A percentile compares a stretch with the other conserved stretches of the same genome.
phyloP scores from a whole-genome alignment of 345 rosid genomes.

The Abelmoschus esculentus region DNA sequence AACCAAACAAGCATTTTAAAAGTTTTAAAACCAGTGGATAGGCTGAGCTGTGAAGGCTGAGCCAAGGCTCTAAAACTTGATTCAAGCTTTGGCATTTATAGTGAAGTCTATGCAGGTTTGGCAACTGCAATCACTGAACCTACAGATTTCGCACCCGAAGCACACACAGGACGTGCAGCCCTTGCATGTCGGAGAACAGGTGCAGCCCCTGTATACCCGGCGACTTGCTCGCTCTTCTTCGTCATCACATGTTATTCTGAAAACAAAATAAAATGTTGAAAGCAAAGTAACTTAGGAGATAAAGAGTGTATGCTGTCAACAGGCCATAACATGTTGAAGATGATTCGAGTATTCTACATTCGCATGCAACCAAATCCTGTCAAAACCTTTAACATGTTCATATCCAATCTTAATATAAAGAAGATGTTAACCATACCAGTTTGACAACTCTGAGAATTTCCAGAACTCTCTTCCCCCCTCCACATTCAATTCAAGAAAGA shows the following conservation, averaged over 20 bases:
- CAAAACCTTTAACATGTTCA: neutral
- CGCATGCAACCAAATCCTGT: neutral
- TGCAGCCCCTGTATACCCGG: conserved; percentile 79
- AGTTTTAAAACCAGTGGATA: neutral
- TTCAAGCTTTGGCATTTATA: conserved; percentile 45
- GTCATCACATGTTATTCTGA: conserved; percentile 65
- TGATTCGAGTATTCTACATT: neutral
- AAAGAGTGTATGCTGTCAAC: neutral
- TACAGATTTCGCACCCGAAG: conserved; percentile 84
- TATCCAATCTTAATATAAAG: neutral
- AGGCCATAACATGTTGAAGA: neutral
- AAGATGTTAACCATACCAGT: neutral
- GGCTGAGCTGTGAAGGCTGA: neutral
- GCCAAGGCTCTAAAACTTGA: neutral
- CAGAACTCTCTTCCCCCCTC: neutral
- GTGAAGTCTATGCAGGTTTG: conserved; percentile 90
- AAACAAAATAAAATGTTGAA: neutral
- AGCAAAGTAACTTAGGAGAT: neutral
- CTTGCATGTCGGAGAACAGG: conserved; percentile 68
- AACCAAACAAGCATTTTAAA: neutral
- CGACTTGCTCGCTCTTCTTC: conserved; percentile 77
- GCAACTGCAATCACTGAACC: conserved; percentile 85
- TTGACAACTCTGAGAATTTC: neutral
- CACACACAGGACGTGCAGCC: conserved; percentile 98
- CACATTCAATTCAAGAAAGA: neutral